phyloP scores from a whole-genome alignment of 306 rosid species.

The Senna tora region DNA sequence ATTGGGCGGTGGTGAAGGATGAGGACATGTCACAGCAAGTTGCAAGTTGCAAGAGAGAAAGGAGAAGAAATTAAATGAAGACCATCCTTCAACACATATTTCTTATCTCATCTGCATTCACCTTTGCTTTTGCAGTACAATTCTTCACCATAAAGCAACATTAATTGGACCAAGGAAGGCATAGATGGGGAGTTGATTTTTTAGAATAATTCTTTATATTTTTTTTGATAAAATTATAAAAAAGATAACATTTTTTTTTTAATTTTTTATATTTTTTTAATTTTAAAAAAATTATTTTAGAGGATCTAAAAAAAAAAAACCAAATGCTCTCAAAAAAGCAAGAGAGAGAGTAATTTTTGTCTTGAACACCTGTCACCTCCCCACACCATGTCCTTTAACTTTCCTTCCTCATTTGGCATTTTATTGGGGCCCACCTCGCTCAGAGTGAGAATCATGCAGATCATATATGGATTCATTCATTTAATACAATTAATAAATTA shows the following conservation, averaged over 20 bases:
- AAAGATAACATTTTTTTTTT: no score
- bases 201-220: no score
- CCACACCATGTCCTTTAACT: neutral
- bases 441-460: no score
- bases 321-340: neutral
- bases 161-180: neutral
- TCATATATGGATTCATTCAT: neutral
- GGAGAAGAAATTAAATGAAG: neutral
- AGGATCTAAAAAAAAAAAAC: no score
- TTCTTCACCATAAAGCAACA: neutral
- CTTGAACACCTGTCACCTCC: conserved; percentile 8
- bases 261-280: no score
- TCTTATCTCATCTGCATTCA: neutral
- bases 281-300: no score
- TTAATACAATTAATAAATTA: neutral
- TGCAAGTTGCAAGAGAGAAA: conserved; percentile 15
- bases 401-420: conserved; percentile 25
- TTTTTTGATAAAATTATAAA: no score
- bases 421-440: neutral
- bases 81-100: neutral
- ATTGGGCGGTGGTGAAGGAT: conserved; percentile 3
- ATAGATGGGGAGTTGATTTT: no score
- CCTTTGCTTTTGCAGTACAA: neutral
- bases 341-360: neutral
- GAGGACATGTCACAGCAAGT: conserved; percentile 19